These are phyloP conservation scores for Daldinia decipiens DNA, from an alignment of 495 filamentous ascomycete species.

Conservation along the genomic window DNA sequence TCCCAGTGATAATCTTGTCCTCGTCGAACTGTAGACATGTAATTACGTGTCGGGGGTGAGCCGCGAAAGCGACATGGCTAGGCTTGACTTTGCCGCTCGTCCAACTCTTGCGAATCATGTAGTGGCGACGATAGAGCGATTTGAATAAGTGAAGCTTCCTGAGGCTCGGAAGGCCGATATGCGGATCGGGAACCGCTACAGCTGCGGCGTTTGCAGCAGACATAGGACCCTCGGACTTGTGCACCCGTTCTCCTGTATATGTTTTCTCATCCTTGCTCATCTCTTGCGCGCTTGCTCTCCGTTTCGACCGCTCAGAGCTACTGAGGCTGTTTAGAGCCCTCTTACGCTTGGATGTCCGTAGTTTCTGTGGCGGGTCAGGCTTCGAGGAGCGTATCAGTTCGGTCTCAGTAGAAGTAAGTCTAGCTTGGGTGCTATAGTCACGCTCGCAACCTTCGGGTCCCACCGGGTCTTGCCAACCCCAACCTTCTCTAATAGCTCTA, in stretches of 20 bases:
- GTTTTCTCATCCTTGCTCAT: conserved; percentile 50
- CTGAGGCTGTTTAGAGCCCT: conserved; percentile 49
- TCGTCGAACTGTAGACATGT: conserved; percentile 97
- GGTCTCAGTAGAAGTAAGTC: conserved; percentile 60
- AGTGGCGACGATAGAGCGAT: conserved; percentile 91
- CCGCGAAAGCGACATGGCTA: conserved; percentile 94
- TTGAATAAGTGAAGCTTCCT: conserved; percentile 92
- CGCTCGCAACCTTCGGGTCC: conserved; percentile 79
- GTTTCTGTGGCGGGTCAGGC: conserved; percentile 49
- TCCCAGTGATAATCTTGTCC: conserved; percentile 97
- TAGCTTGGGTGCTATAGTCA: conserved; percentile 71
- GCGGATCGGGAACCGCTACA: conserved; percentile 80
- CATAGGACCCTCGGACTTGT: conserved; percentile 79
- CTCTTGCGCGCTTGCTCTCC: conserved; percentile 61
- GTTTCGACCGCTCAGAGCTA: conserved; percentile 63
- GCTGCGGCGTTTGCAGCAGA: conserved; percentile 85
- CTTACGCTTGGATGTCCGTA: conserved; percentile 57
- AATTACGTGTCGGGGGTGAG: conserved; percentile 95
- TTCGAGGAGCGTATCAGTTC: conserved; percentile 55
- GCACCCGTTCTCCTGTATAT: conserved; percentile 47
- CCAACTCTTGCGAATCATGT: conserved; percentile 90
- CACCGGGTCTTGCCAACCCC: conserved; percentile 96
- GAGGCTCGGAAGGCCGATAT: conserved; percentile 79
- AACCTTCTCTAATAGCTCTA: conserved; percentile 89
- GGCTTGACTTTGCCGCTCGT: conserved; percentile 85